Evolutionary conservation across 345 rosid genomes (phyloP).

Genomic region (Pistacia atlantica): DNA sequence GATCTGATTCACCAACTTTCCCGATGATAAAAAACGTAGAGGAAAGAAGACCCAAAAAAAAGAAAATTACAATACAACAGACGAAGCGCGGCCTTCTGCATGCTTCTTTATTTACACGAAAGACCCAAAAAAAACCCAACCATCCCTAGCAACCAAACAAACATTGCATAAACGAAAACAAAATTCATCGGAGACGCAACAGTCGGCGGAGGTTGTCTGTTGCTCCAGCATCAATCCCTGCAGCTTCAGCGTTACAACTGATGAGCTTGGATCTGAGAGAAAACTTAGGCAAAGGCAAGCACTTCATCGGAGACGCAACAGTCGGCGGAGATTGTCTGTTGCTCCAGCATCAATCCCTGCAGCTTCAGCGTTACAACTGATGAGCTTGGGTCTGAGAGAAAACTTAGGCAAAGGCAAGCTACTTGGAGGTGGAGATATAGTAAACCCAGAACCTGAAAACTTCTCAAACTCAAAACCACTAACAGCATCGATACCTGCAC

Average conservation of each 20-base stretch:
- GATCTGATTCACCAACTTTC: conserved; percentile 15
- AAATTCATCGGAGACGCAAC: conserved; percentile 58
- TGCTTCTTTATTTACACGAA: conserved; percentile 28
- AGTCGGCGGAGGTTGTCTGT: conserved; percentile 66
- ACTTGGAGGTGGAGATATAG: conserved; percentile 68
- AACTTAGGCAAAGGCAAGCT: conserved; percentile 79
- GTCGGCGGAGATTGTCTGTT: conserved; percentile 62
- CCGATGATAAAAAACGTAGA: not conserved
- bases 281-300: conserved; percentile 77
- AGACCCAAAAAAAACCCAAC: conserved; percentile 8
- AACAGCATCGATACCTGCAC: conserved; percentile 10
- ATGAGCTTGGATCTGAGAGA: conserved; percentile 51
- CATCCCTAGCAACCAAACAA: not conserved
- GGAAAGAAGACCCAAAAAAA: not conserved
- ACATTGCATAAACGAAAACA: not conserved
- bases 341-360: conserved; percentile 56
- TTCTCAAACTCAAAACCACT: conserved; percentile 26
- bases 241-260: conserved; percentile 57
- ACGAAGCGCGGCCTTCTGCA: conserved; percentile 13
- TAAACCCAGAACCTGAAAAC: conserved; percentile 41
- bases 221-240: conserved; percentile 55
- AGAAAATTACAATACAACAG: conserved; percentile 15
- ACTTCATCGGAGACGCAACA: conserved; percentile 62
- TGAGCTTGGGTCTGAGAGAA: conserved; percentile 51
- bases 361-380: conserved; percentile 56